Conservation (phyloP, 2,329 filamentous ascomycete species). For the Nemania bipapillata region DNA sequence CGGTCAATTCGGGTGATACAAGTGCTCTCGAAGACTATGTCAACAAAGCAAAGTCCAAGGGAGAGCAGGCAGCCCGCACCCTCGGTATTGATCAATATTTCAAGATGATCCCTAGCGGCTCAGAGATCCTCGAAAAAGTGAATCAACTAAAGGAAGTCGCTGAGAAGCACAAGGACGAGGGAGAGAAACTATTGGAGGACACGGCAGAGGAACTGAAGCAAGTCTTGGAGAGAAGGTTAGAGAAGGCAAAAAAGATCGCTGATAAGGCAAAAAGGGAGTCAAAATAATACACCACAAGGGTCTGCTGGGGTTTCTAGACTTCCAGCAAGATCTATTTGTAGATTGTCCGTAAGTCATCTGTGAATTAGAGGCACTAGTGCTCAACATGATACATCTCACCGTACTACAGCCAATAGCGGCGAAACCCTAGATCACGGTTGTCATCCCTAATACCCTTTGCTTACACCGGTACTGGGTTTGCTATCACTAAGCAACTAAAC, state of each 20-base stretch:
- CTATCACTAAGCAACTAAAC: background rate
- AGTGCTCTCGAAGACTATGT: conserved; percentile 70
- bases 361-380: background rate
- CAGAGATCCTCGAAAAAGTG: conserved; percentile 73
- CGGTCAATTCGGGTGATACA: conserved; percentile 69
- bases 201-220: conserved; percentile 73
- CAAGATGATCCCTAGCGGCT: conserved; percentile 71
- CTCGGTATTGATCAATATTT: conserved; percentile 69
- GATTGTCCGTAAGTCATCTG: background rate
- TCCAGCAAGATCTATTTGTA: background rate
- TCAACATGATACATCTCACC: background rate
- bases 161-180: conserved; percentile 74
- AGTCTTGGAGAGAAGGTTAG: conserved; percentile 69
- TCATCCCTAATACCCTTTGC: background rate
- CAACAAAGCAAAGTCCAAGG: conserved; percentile 68
- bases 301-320: background rate
- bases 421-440: background rate
- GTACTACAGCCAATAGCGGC: background rate
- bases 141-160: conserved; percentile 72
- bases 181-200: conserved; percentile 74
- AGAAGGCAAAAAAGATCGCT: conserved; percentile 68
- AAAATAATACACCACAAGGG: conserved; percentile 46
- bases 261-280: conserved; percentile 64
- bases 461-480: background rate
- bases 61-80: conserved; percentile 54